Evolutionary conservation across 2,329 filamentous ascomycete genomes (phyloP), one percentile per base, ranked within the genome.

Genomic region (Colletotrichum tropicale): DNA sequence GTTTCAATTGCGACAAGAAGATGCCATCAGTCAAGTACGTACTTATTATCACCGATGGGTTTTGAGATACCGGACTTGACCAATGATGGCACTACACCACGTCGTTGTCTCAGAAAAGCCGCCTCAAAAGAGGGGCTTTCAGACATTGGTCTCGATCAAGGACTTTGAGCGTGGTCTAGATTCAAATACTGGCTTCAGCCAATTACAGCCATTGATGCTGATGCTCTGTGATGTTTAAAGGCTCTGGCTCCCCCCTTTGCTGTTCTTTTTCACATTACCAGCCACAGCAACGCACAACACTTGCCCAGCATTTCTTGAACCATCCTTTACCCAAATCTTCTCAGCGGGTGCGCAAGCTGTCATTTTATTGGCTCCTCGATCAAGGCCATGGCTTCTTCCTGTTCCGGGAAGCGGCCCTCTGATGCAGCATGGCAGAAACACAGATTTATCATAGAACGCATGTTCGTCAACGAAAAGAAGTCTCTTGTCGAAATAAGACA

Each of bases 21-120:
- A n/a, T n/a, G n/a, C n/a, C n/a, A n/a, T n/a, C n/a, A n/a, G n/a
- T n/a, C n/a, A n/a, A n/a, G n/a, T n/a, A n/a, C n/a, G n/a, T n/a
- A n/a, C n/a, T n/a, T n/a, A n/a, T n/a, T n/a, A n/a, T n/a, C n/a
- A n/a, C n/a, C n/a, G n/a, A n/a, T n/a, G n/a, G n/a, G n/a, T n/a
- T 43, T n/a, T n/a, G 8, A 43, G 38, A 43, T 1, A 43, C 38
- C 38, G 38, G 38, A n/a, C 18, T 18, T n/a, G 38, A 43, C 38
- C 16, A n/a, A 43, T 43, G 38, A 43, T n/a, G n/a, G n/a, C n/a
- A n/a, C n/a, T n/a, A 9, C 16, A 18, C 36, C 36, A 18, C 16
- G 0, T 18, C 36, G 16, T 43, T 10, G 1, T 43, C 0, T n/a
- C 38, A 18, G 0, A 6, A 43, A 0, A 43, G 1, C 36, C 3